phyloP scores from a whole-genome alignment of 768 basidiomycete genomes.

The Serendipita sp. region DNA sequence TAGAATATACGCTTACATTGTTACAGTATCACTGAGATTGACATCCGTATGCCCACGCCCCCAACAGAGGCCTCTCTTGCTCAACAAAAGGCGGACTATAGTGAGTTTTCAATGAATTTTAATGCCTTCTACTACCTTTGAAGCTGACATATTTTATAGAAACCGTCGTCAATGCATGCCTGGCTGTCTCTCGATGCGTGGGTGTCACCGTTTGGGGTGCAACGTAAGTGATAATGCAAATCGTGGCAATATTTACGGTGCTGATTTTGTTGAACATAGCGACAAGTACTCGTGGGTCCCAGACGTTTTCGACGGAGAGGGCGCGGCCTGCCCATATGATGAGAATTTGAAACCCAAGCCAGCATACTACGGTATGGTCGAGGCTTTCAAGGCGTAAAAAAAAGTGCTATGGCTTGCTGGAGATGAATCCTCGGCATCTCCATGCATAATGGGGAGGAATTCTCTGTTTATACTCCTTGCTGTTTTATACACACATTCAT shows the following conservation, averaged over 20 bases:
- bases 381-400: background rate
- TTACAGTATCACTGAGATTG: background rate
- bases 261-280: background rate
- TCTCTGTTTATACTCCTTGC: background rate
- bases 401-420: background rate
- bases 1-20: no score
- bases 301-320: background rate
- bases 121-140: background rate
- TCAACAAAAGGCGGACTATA: slow-evolving; percentile 8
- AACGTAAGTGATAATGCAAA: background rate
- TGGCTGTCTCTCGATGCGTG: slow-evolving; percentile 25
- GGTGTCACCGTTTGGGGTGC: slow-evolving; percentile 33
- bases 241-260: background rate
- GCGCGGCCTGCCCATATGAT: background rate
- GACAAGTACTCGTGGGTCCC: slow-evolving; percentile 7
- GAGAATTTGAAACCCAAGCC: slow-evolving; percentile 1
- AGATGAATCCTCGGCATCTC: background rate
- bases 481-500: no score
- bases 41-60: slow-evolving; percentile 10
- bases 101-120: background rate
- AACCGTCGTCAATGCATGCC: slow-evolving; percentile 29
- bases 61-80: slow-evolving; percentile 4
- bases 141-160: slow-evolving; percentile 17
- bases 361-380: slow-evolving; percentile 1
- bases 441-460: background rate